Evolutionary conservation across 352 stramenopile species (phyloP).

Genomic region (Globisporangium acanthophoron): DNA sequence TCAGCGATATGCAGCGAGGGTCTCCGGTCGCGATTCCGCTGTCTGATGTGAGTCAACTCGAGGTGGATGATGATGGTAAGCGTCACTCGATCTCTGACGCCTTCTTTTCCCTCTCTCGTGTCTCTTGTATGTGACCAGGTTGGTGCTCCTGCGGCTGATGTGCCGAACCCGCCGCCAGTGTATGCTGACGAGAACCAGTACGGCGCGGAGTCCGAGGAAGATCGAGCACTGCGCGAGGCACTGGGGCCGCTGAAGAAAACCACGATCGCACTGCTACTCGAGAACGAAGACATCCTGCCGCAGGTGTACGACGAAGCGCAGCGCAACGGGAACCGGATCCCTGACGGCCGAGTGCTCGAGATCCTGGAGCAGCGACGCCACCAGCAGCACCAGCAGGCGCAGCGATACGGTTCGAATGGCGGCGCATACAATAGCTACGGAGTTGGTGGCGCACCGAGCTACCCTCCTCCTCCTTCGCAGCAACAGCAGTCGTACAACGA

Average conservation of each 20-base stretch:
- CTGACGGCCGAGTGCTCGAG: slow-evolving; percentile 70
- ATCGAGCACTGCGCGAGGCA: slow-evolving; percentile 54
- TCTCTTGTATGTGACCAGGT: slow-evolving; percentile 7
- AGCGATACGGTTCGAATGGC: slow-evolving; percentile 23
- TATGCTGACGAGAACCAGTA: slow-evolving; percentile 4
- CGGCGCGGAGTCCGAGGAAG: slow-evolving; percentile 38
- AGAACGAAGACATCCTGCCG: slow-evolving; percentile 68
- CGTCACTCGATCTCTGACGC: neutral
- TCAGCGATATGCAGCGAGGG: slow-evolving; percentile 57
- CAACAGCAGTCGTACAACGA: slow-evolving; percentile 15
- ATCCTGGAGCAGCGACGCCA: slow-evolving; percentile 67
- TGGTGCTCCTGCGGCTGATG: slow-evolving; percentile 3
- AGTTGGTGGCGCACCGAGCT: slow-evolving; percentile 20
- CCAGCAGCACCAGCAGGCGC: slow-evolving; percentile 20
- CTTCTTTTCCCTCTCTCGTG: neutral
- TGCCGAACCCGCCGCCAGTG: neutral
- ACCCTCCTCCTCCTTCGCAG: neutral
- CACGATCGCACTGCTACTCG: slow-evolving; percentile 66
- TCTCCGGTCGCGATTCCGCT: slow-evolving; percentile 59
- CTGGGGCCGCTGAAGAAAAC: slow-evolving; percentile 65
- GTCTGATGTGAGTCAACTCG: slow-evolving; percentile 37
- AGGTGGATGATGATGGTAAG: neutral
- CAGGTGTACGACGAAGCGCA: slow-evolving; percentile 81
- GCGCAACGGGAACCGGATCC: slow-evolving; percentile 67
- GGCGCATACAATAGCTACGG: slow-evolving; percentile 17